phyloP scores from a whole-genome alignment of 2,329 filamentous ascomycete genomes.

The Fusarium newnesense region DNA sequence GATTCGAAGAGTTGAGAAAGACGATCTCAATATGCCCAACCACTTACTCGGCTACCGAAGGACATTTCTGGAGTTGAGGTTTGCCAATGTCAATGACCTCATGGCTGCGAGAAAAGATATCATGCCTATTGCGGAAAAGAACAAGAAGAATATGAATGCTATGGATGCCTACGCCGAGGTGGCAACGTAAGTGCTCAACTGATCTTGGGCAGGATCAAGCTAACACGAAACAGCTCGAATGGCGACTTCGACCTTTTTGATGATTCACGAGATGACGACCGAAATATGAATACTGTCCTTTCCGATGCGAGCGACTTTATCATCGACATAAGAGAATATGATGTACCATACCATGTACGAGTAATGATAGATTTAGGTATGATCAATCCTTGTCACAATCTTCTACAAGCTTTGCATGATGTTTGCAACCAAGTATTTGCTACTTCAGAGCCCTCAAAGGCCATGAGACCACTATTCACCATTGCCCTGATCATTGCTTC shows the following conservation, averaged over 20 bases:
- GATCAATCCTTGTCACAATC: slow-evolving; percentile 7
- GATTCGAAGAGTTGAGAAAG: slow-evolving; percentile 83
- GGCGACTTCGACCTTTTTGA: slow-evolving; percentile 96
- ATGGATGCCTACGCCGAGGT: slow-evolving; percentile 99
- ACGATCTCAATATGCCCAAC: slow-evolving; percentile 94
- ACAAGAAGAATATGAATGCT: slow-evolving; percentile 93
- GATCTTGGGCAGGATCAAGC: not conserved
- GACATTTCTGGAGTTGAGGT: slow-evolving; percentile 87
- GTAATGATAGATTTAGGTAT: slow-evolving; percentile 93
- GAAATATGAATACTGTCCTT: slow-evolving; percentile 78
- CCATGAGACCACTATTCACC: slow-evolving; percentile 97
- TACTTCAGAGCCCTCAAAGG: slow-evolving; percentile 97
- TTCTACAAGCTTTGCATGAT: slow-evolving; percentile 70
- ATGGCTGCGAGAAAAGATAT: slow-evolving; percentile 86
- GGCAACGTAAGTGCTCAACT: slow-evolving; percentile 71
- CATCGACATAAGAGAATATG: slow-evolving; percentile 98
- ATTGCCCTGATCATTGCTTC: slow-evolving; percentile 75
- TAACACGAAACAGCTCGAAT: slow-evolving; percentile 62
- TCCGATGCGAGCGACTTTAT: slow-evolving; percentile 95
- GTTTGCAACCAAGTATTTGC: slow-evolving; percentile 99
- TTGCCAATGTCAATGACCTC: slow-evolving; percentile 87
- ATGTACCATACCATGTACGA: slow-evolving; percentile 98
- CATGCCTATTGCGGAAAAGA: slow-evolving; percentile 92
- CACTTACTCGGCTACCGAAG: slow-evolving; percentile 91
- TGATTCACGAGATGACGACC: slow-evolving; percentile 81